Evolutionary conservation across 805 yeast species (phyloP).

Genomic region (Ogataea angusta): DNA sequence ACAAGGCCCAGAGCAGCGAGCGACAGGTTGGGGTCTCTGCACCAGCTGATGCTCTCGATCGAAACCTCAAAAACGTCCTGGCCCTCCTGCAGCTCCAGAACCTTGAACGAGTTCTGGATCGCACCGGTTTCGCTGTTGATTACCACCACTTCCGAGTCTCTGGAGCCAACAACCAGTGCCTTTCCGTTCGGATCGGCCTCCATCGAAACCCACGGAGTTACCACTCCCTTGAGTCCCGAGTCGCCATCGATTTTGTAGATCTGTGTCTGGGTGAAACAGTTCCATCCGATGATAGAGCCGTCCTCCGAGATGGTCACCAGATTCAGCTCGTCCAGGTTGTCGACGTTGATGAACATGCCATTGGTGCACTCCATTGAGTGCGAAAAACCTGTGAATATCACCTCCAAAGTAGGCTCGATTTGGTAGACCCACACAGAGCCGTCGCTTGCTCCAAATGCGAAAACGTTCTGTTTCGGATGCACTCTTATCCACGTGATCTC

Average conservation of each 20-base stretch:
- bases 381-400: conserved; percentile 72
- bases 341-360: conserved; percentile 68
- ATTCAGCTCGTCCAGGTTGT: conserved; percentile 54
- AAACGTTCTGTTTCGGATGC: conserved; percentile 73
- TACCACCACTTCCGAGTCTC: conserved; percentile 84
- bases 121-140: conserved; percentile 73
- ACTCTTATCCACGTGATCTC: conserved; percentile 81
- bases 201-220: conserved; percentile 87
- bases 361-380: conserved; percentile 79
- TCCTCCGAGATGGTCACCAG: conserved; percentile 81
- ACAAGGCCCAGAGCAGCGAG: conserved; percentile 87
- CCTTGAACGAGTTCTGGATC: conserved; percentile 61
- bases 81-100: conserved; percentile 53
- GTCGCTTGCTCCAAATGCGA: conserved; percentile 89
- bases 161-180: conserved; percentile 74
- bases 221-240: conserved; percentile 63
- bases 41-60: conserved; percentile 82
- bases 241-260: conserved; percentile 62
- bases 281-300: conserved; percentile 85
- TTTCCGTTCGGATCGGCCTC: conserved; percentile 44
- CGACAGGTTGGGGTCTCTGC: conserved; percentile 46
- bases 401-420: conserved; percentile 61
- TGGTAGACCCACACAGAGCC: conserved; percentile 95
- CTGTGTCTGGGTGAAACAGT: conserved; percentile 71
- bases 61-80: conserved; percentile 64